Conservation (phyloP, 495 filamentous ascomycete species). For the Delitschia confertaspora region DNA sequence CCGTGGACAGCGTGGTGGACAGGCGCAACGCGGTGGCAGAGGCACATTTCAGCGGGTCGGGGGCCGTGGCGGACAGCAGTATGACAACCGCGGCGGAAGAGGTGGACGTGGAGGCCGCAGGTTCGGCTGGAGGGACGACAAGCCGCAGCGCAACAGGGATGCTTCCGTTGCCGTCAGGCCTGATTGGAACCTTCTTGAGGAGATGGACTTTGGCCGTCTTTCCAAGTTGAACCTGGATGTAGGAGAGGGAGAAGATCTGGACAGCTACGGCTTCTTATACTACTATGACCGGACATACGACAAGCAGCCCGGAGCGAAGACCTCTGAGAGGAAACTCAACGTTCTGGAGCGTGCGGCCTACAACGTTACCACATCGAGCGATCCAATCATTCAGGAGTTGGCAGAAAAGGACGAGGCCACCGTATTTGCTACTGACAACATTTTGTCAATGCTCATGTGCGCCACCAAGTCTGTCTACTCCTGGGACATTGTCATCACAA, state of each 20-base stretch:
- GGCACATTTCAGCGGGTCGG: constrained; percentile 42
- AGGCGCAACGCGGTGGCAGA: constrained; percentile 47
- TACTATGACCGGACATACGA: constrained; percentile 95
- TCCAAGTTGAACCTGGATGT: constrained; percentile 91
- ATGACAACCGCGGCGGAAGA: constrained; percentile 56
- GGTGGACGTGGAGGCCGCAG: constrained; percentile 59
- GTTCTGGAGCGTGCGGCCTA: constrained; percentile 88
- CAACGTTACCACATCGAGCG: constrained; percentile 92
- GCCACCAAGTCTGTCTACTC: constrained; percentile 89
- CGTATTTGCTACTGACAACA: constrained; percentile 92
- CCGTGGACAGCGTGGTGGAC: constrained; percentile 52
- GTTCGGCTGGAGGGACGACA: constrained; percentile 98
- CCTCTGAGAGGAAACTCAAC: constrained; percentile 72
- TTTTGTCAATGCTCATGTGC: constrained; percentile 99
- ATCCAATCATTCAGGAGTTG: constrained; percentile 93
- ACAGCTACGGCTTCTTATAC: constrained; percentile 91
- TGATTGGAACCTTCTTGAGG: constrained; percentile 91
- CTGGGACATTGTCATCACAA: constrained; percentile 90
- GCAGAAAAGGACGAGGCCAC: constrained; percentile 95
- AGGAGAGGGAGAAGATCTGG: constrained; percentile 88
- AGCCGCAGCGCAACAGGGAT: constrained; percentile 92
- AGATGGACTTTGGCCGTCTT: constrained; percentile 95
- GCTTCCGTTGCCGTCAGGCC: constrained; percentile 87
- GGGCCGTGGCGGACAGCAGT: constrained; percentile 53
- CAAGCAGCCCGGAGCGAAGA: constrained; percentile 74